A percentile compares a stretch with the other conserved stretches of the same genome.
Evolutionary conservation across 1,284 basidiomycete genomes (phyloP).

Genomic region (Ustilago loliicola): DNA sequence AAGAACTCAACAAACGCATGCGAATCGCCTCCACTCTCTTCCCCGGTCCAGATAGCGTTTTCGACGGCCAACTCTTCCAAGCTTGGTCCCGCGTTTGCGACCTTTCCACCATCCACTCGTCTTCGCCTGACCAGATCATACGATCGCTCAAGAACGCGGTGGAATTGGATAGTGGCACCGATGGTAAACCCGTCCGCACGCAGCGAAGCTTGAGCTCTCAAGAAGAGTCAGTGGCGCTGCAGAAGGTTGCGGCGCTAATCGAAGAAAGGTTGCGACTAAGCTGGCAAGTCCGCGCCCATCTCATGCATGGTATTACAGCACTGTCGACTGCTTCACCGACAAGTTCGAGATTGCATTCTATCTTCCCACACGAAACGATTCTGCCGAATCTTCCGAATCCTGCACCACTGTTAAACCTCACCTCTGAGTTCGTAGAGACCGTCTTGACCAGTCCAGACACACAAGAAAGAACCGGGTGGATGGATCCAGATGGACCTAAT

Average conservation of each 20-base stretch:
- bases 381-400: slow-evolving; percentile 32
- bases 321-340: slow-evolving; percentile 26
- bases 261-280: slow-evolving; percentile 17
- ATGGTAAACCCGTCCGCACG: slow-evolving; percentile 9
- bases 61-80: slow-evolving; percentile 18
- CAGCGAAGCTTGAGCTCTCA: not conserved
- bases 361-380: slow-evolving; percentile 25
- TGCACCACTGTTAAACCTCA: slow-evolving; percentile 18
- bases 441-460: slow-evolving; percentile 15
- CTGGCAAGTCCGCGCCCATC: slow-evolving; percentile 21
- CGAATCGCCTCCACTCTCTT: slow-evolving; percentile 30
- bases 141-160: not conserved
- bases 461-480: slow-evolving; percentile 14
- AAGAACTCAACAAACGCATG: not conserved
- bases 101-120: slow-evolving; percentile 3
- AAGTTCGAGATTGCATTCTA: slow-evolving; percentile 11
- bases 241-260: slow-evolving; percentile 1
- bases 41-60: slow-evolving; percentile 16
- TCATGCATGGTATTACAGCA: slow-evolving; percentile 23
- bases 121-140: slow-evolving; percentile 4
- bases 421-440: slow-evolving; percentile 3
- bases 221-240: slow-evolving; percentile 7
- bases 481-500: slow-evolving; percentile 28
- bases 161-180: not conserved
- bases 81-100: slow-evolving; percentile 31